These are phyloP conservation scores for Verticillium albo-atrum DNA, from an alignment of 2,329 filamentous ascomycete species.

Conservation along the genomic window DNA sequence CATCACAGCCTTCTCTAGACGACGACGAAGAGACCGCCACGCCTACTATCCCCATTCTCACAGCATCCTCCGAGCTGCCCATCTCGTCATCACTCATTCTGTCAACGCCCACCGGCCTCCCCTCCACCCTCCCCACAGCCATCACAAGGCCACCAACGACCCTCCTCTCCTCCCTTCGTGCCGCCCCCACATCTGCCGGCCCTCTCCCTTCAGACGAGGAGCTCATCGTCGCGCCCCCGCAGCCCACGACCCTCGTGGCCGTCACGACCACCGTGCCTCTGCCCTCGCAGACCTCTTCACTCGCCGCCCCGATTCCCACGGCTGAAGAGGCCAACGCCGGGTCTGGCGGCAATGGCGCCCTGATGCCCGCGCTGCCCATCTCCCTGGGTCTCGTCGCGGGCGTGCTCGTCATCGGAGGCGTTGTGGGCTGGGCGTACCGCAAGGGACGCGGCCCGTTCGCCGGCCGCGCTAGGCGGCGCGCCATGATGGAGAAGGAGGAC, in stretches of 20 bases:
- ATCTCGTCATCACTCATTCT: neutral
- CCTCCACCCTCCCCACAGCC: neutral
- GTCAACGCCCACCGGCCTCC: neutral
- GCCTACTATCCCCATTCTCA: neutral
- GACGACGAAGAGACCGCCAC: neutral
- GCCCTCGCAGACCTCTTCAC: neutral
- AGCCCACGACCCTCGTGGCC: neutral
- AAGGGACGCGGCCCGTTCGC: conserved; percentile 9
- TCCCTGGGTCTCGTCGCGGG: conserved; percentile 10
- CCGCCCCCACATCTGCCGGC: neutral
- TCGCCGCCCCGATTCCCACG: neutral
- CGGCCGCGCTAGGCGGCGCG: conserved; percentile 1
- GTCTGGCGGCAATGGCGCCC: neutral
- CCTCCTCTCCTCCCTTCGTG: neutral
- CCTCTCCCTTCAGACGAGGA: neutral
- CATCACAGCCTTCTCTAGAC: neutral
- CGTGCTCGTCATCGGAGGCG: conserved; percentile 8
- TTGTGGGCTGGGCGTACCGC: conserved; percentile 8
- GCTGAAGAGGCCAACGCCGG: neutral
- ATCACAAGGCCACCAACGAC: neutral
- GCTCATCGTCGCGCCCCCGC: neutral
- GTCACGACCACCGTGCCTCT: neutral
- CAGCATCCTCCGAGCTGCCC: neutral
- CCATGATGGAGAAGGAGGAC: conserved; percentile 9
- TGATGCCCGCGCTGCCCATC: conserved; percentile 14